Conservation (phyloP, 495 filamentous ascomycete genomes). For the Staphylotrichum longicolle region DNA sequence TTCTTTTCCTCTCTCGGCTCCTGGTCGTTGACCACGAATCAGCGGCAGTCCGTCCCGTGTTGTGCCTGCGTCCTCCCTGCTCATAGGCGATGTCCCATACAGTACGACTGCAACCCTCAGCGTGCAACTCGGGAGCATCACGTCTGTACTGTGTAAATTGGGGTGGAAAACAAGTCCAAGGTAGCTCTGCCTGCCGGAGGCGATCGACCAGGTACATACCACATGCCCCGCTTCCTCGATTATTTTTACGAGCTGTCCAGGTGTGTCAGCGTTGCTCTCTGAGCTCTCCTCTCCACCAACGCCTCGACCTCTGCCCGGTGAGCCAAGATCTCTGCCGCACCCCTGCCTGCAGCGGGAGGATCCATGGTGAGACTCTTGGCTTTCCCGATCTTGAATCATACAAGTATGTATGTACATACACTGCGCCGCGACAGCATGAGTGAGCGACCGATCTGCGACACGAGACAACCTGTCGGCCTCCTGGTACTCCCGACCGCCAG, state of each 20-base stretch:
- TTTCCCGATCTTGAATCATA: conserved; percentile 4
- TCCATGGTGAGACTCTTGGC: conserved; percentile 11
- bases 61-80: background rate
- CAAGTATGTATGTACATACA: background rate
- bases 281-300: too few relatives aligned
- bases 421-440: conserved; percentile 9
- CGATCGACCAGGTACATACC: too few relatives aligned
- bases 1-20: too few relatives aligned
- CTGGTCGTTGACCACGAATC: too few relatives aligned
- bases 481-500: too few relatives aligned
- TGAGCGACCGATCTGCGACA: conserved; percentile 7
- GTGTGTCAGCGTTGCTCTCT: too few relatives aligned
- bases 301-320: background rate
- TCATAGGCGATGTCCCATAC: background rate
- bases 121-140: background rate
- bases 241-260: too few relatives aligned
- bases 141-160: too few relatives aligned
- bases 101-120: background rate
- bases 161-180: too few relatives aligned
- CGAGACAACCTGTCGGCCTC: too few relatives aligned
- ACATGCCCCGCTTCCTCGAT: too few relatives aligned
- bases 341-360: conserved; percentile 8
- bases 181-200: too few relatives aligned
- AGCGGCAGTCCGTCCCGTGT: conserved; percentile 4
- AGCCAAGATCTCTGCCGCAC: background rate